Conservation (phyloP, 78 protist genomes). For the Chrysochromulina parva region DNA sequence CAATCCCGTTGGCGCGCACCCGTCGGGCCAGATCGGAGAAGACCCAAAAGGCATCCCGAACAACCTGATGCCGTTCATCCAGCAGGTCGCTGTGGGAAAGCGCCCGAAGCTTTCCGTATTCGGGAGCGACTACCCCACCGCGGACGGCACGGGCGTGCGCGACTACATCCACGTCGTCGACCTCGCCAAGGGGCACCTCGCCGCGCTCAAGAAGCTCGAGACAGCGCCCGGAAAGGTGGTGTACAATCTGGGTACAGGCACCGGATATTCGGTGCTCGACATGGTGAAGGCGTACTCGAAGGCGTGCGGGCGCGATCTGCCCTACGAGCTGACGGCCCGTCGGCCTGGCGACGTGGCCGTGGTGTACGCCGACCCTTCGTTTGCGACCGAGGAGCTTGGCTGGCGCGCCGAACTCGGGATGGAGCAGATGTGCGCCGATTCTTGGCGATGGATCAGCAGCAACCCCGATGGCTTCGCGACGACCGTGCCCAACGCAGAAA, state of each 20-base stretch:
- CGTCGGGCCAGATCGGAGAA: conserved; percentile 85
- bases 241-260: conserved; percentile 90
- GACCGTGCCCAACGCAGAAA: not conserved
- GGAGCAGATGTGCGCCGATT: conserved; percentile 82
- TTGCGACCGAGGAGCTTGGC: conserved; percentile 49
- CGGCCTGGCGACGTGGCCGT: conserved; percentile 64
- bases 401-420: conserved; percentile 81
- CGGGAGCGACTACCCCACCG: conserved; percentile 94
- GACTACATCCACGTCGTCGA: conserved; percentile 97
- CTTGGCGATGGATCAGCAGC: conserved; percentile 80
- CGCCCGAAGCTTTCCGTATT: conserved; percentile 77
- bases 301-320: not conserved
- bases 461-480: conserved; percentile 80
- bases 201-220: conserved; percentile 60
- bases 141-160: conserved; percentile 95
- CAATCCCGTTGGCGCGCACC: conserved; percentile 97
- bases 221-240: not conserved
- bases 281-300: conserved; percentile 70
- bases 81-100: conserved; percentile 88
- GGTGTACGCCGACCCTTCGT: not conserved
- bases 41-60: conserved; percentile 74
- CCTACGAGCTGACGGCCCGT: conserved; percentile 4
- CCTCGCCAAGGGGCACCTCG: conserved; percentile 86
- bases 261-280: conserved; percentile 84
- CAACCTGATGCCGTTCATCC: conserved; percentile 94